Evolutionary conservation across 345 rosid species (phyloP).

Genomic region (Salix dunnii): DNA sequence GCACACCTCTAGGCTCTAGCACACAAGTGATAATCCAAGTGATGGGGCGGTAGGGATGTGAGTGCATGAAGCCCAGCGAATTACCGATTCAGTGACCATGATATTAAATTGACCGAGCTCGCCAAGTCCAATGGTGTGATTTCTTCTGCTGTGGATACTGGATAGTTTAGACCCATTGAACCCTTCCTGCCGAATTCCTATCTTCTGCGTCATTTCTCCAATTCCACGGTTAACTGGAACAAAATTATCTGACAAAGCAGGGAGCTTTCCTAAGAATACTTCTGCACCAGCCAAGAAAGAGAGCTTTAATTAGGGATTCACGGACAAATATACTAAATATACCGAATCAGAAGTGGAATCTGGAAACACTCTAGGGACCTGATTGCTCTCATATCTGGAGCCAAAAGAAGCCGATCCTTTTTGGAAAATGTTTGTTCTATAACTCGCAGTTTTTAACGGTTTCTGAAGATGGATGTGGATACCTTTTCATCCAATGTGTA

Average conservation of each 20-base stretch:
- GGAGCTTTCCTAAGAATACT: slow-evolving; percentile 33
- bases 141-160: slow-evolving; percentile 58
- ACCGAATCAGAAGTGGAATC: not conserved
- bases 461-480: not conserved
- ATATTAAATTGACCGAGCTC: slow-evolving; percentile 61
- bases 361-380: not conserved
- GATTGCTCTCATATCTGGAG: not conserved
- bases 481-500: not conserved
- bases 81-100: slow-evolving; percentile 56
- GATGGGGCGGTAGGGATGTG: slow-evolving; percentile 66
- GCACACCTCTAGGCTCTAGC: slow-evolving; percentile 42
- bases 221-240: slow-evolving; percentile 20
- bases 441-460: not conserved
- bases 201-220: slow-evolving; percentile 34
- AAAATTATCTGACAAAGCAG: slow-evolving; percentile 32
- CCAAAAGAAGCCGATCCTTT: not conserved
- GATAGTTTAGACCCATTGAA: slow-evolving; percentile 35
- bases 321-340: not conserved
- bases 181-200: slow-evolving; percentile 39
- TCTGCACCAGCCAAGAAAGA: slow-evolving; percentile 27
- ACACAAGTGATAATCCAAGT: slow-evolving; percentile 67
- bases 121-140: slow-evolving; percentile 63
- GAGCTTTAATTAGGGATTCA: slow-evolving; percentile 1
- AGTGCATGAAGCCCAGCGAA: slow-evolving; percentile 84
- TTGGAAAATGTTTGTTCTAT: not conserved